Base-by-base conservation (phyloP, 2,329 filamentous ascomycete species). In the Xenoacremonium recifei region DNA sequence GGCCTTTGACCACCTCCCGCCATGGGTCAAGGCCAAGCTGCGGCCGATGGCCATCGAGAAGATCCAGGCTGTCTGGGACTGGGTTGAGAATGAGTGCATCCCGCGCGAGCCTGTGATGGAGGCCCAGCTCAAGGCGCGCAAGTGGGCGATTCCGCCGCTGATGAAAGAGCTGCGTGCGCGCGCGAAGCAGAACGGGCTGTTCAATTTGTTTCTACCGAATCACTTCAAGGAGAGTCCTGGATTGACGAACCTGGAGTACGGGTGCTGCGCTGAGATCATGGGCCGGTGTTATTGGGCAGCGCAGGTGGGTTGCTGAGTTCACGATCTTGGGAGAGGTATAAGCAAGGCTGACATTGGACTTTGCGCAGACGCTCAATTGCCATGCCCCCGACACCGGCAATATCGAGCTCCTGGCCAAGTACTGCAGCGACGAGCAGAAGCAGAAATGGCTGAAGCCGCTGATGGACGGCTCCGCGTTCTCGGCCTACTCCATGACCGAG, bases 211-310 rank as follows among this genome's bases (percentile, higher is more conserved):
- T 73, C 67, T 96, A 55, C 87, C 90, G 46, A 89, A 86, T 56
- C 89, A 95, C 69, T 96, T 95, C 76, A 87, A 85, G 65, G 87
- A 95, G 70, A 90, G 88, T 5, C 88, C 89, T n/a, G 90, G 90
- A 11, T 93, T 89, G 69, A 87, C 82, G 44, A 96, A 96, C 66
- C 73, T 96, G 41, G 90, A 96, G 68, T 96, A 96, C 62, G 91
- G 89, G 9, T 72, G 96, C 57, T 95, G 95, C 88, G 90, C 90
- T 18, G 91, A 96, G 70, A 85, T 87, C 67, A 72, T 96, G 60
- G 91, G 90, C 49, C 89, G 87, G 72, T 92, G 86, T 55, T 76
- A 79, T 61, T 74, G 82, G 51, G 90, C 88, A 19, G 40, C 47
- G 10, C 47, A 49, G 40, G 47, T 47, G 25, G 41, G 44, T 41